Evolutionary conservation across 257 asterid genomes (phyloP).

Genomic region (Nicotiana paniculata): DNA sequence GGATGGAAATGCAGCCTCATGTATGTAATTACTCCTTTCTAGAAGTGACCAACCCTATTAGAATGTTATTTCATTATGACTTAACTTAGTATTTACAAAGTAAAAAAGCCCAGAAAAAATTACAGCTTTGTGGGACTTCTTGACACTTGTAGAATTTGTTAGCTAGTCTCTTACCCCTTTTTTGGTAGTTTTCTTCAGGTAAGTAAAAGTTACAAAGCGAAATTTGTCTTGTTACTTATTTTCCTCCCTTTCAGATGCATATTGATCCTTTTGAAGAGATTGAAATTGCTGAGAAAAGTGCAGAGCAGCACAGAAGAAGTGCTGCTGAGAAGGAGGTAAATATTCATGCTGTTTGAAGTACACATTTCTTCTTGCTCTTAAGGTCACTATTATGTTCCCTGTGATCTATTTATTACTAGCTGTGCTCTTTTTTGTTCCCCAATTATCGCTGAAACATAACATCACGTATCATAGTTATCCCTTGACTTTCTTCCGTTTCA

Average conservation of each 20-base stretch:
- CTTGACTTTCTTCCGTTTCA: not conserved
- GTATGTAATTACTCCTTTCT: constrained; percentile 38
- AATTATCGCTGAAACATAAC: not conserved
- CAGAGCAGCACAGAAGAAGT: constrained; percentile 97
- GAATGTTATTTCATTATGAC: not conserved
- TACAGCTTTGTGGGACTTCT: not conserved
- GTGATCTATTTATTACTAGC: too few relatives aligned
- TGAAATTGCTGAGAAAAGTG: constrained; percentile 63
- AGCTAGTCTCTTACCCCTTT: not conserved
- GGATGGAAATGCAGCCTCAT: constrained; percentile 98
- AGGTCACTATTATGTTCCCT: not conserved
- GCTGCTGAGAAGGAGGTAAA: constrained; percentile 94
- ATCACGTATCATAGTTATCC: not conserved
- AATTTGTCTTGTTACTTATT: not conserved
- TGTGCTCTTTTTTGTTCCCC: not conserved
- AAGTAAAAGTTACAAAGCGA: constrained; percentile 2
- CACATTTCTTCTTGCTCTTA: not conserved
- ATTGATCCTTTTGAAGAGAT: constrained; percentile 95
- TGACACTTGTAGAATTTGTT: not conserved
- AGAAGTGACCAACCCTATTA: not conserved
- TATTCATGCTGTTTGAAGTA: constrained; percentile 2
- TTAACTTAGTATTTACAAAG: not conserved
- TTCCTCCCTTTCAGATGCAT: constrained; percentile 50
- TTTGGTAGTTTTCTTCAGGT: not conserved
- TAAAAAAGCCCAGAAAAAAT: not conserved